These are phyloP conservation scores for Vitis amurensis DNA, from an alignment of 164 flowering plant species.

Conservation along the genomic window DNA sequence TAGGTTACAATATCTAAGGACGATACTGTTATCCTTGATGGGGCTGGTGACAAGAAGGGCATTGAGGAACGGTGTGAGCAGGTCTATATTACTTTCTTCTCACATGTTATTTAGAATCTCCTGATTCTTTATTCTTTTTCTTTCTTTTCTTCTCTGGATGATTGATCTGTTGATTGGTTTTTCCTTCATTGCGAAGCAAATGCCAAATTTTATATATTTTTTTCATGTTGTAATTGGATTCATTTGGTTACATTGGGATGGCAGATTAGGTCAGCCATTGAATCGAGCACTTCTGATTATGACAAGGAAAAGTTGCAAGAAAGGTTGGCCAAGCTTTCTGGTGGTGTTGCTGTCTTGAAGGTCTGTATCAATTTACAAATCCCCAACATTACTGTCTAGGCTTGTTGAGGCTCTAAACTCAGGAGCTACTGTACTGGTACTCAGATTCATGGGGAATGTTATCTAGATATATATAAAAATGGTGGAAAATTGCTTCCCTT, in stretches of 20 bases:
- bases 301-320: slow-evolving; percentile 93
- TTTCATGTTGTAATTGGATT: not conserved
- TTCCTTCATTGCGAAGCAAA: too few species aligned
- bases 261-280: slow-evolving; percentile 77
- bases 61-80: slow-evolving; percentile 89
- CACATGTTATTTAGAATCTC: not conserved
- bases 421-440: not conserved
- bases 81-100: slow-evolving; percentile 34
- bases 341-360: slow-evolving; percentile 95
- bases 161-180: slow-evolving; percentile 16
- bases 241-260: not conserved
- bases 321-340: slow-evolving; percentile 90
- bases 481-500: not conserved
- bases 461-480: not conserved
- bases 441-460: too few species aligned
- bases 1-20: slow-evolving; percentile 85
- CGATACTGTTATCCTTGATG: slow-evolving; percentile 80
- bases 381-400: not conserved
- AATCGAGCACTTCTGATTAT: slow-evolving; percentile 81
- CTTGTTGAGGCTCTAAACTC: not conserved
- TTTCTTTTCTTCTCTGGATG: not conserved
- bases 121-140: not conserved
- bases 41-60: slow-evolving; percentile 85
- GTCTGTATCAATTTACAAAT: slow-evolving; percentile 25
- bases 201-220: too few species aligned